Conservation (phyloP, 306 rosid genomes). For the Rosa rugosa region DNA sequence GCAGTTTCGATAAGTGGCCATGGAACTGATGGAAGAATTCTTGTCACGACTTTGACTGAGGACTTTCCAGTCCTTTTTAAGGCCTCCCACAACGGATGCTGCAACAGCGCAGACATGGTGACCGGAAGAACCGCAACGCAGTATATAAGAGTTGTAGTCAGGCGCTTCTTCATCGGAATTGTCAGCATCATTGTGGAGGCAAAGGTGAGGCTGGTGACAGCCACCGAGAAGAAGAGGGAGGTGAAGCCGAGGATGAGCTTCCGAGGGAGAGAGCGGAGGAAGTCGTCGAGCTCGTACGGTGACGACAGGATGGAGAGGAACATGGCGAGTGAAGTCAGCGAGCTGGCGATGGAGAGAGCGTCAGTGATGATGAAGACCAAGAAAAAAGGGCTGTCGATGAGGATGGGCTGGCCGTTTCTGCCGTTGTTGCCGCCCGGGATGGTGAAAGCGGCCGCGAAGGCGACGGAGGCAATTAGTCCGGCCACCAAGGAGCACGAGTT, state of each 20-base stretch:
- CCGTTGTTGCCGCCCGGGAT: constrained; percentile 8
- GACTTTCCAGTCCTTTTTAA: neutral
- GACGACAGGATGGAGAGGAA: constrained; percentile 42
- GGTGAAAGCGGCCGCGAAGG: constrained; percentile 36
- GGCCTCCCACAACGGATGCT: constrained; percentile 6
- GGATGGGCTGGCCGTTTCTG: neutral
- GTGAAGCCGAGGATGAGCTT: constrained; percentile 30
- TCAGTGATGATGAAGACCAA: constrained; percentile 35
- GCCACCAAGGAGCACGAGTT: constrained; percentile 35
- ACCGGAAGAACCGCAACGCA: constrained; percentile 28
- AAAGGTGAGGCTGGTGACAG: constrained; percentile 35
- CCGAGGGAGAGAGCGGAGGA: constrained; percentile 22
- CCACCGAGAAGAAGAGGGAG: constrained; percentile 29
- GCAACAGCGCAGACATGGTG: constrained; percentile 29
- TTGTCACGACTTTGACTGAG: neutral
- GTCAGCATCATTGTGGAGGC: constrained; percentile 30
- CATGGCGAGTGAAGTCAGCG: constrained; percentile 40
- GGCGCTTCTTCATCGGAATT: neutral
- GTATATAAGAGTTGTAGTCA: constrained; percentile 26
- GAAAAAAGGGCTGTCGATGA: constrained; percentile 23
- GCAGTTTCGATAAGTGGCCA: neutral
- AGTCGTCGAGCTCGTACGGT: constrained; percentile 29
- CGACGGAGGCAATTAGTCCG: constrained; percentile 35
- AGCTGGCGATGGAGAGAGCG: constrained; percentile 27
- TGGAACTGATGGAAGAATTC: constrained; percentile 7